A percentile compares a stretch with the other conserved stretches of the same genome.
These are phyloP conservation scores for Pleurotus pulmonarius DNA, from an alignment of 768 basidiomycete species.

Conservation along the genomic window DNA sequence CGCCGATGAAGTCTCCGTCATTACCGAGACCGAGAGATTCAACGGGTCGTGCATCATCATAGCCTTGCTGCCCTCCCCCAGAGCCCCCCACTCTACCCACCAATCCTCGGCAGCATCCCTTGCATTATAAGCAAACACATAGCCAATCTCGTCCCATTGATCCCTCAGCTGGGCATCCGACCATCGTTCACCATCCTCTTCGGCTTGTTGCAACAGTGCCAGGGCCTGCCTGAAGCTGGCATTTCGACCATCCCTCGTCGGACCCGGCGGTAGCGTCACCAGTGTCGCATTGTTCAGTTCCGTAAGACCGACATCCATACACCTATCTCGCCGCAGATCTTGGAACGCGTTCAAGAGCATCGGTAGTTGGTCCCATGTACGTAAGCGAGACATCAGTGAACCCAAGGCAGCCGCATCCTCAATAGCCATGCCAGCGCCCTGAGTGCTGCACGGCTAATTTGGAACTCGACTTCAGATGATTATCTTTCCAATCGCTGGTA, in stretches of 20 bases:
- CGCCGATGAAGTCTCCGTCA: neutral
- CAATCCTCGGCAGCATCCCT: conserved; percentile 52
- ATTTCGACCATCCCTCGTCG: conserved; percentile 38
- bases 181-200: conserved; percentile 22
- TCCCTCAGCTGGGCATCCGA: conserved; percentile 34
- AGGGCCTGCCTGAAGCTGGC: conserved; percentile 27
- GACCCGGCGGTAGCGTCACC: conserved; percentile 39
- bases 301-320: conserved; percentile 34
- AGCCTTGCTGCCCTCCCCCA: conserved; percentile 26
- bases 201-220: conserved; percentile 2
- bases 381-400: conserved; percentile 46
- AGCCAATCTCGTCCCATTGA: conserved; percentile 47
- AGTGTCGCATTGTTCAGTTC: conserved; percentile 41
- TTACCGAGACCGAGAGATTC: conserved; percentile 13
- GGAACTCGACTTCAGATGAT: neutral
- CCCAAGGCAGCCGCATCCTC: conserved; percentile 59
- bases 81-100: conserved; percentile 56
- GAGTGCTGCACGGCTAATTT: conserved; percentile 43
- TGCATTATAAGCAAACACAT: conserved; percentile 47
- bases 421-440: conserved; percentile 42
- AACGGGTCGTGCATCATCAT: conserved; percentile 15
- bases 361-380: conserved; percentile 37
- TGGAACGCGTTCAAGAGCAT: conserved; percentile 47
- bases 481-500: neutral
- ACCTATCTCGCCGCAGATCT: conserved; percentile 46